Percentiles rank a stretch among this genome's conserved stretches.
Evolutionary conservation across 1,284 basidiomycete genomes (phyloP).

Genomic region (Ustilago trichophora): DNA sequence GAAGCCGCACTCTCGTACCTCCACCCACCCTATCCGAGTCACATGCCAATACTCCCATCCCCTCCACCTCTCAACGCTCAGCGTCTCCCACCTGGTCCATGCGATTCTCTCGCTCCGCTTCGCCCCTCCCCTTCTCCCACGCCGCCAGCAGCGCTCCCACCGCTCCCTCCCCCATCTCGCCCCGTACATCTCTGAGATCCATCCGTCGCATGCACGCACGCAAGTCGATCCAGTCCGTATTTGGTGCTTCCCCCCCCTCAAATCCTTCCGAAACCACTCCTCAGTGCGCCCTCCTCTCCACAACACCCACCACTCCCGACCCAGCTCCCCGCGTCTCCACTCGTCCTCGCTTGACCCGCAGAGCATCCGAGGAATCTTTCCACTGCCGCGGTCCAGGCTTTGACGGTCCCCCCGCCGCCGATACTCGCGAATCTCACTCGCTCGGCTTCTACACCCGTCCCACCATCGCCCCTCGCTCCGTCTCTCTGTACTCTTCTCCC

Average conservation of each 20-base stretch:
- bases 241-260: constrained; percentile 1
- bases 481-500: constrained; percentile 8
- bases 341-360: constrained; percentile 6
- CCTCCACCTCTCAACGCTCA: constrained; percentile 6
- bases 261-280: background rate
- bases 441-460: constrained; percentile 11
- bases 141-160: background rate
- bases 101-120: constrained; percentile 9
- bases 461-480: background rate
- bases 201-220: constrained; percentile 32
- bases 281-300: no score
- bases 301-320: no score
- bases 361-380: constrained; percentile 29
- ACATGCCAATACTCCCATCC: no score
- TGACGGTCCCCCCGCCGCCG: constrained; percentile 21
- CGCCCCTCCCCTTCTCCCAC: background rate
- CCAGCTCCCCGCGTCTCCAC: no score
- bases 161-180: background rate
- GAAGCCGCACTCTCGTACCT: constrained; percentile 19
- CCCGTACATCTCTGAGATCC: constrained; percentile 25
- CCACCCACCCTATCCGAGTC: background rate
- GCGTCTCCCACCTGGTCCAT: constrained; percentile 8
- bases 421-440: background rate
- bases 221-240: constrained; percentile 21
- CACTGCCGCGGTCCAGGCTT: constrained; percentile 25